Evolutionary conservation across 305 asterid species (phyloP), one percentile per base, ranked within the genome.

Genomic region (Withania somnifera): DNA sequence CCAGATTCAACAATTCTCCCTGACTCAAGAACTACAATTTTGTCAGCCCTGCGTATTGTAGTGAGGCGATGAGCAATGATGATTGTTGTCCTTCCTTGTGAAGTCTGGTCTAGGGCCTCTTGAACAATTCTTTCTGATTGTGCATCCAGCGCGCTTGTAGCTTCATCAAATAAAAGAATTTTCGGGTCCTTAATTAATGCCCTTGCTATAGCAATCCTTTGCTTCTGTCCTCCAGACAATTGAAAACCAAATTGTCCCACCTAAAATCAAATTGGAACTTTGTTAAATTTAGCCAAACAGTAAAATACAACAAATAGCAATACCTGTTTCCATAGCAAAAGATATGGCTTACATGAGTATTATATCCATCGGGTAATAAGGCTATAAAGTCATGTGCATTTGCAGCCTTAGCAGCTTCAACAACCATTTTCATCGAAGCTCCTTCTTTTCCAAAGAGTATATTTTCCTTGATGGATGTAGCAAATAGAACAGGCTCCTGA

Each of bases 401-500:
- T n/a, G 98, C 95, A 15, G 93, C 91, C 89, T 86, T 90, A 11
- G 95, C 89, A 7, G 95, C 93, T 64, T 14, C 40, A 6, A 78
- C 79, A 36, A 92, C 71, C 81, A 84, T 84, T 69, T 92, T 93
- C 87, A 88, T 86, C 5, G 98, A 84, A 82, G 93, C 95, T n/a
- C 90, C 90, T 66, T 94, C 96, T 54, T 94, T 92, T 0, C 98
- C 98, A 28, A 94, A 90, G 82, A 89, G 60, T 77, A 94, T 89
- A 69, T 92, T 94, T 40, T 92, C 97, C 78, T 88, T 90, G 2
- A 94, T 91, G 15, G 97, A 87, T 0, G 93, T 91, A 14, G 97
- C 98, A 61, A 94, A 94, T 11, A 94, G 90, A 63, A 91, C 89
- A 1, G 98, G 97, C 63, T 94, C 97, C 71, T 94, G 97, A 88